phyloP scores from a whole-genome alignment of 2,329 filamentous ascomycete species.

The Pseudogymnoascus sp. region DNA sequence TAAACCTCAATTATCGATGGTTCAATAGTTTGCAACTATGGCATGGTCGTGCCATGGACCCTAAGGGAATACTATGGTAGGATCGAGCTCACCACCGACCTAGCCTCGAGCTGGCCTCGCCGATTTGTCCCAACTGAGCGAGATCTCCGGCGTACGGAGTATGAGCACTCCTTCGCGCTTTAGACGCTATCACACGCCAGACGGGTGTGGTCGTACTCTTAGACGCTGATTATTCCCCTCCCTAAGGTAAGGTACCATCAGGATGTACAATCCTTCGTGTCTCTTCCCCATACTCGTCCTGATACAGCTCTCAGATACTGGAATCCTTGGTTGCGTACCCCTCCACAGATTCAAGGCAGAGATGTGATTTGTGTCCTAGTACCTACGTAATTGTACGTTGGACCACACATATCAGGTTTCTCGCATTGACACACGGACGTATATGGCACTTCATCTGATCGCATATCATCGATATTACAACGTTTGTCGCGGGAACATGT shows the following conservation, averaged over 20 bases:
- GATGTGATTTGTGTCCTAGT: background rate
- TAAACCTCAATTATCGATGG: background rate
- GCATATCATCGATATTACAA: background rate
- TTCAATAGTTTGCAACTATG: background rate
- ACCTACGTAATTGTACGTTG: background rate
- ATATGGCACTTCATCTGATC: background rate
- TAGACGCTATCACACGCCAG: background rate
- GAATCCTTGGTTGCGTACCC: background rate
- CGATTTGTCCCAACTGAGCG: background rate
- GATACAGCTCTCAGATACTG: background rate
- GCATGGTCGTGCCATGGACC: background rate
- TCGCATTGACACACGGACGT: background rate
- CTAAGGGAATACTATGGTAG: background rate
- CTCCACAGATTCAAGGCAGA: background rate
- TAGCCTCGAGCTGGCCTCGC: background rate
- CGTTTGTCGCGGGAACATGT: background rate
- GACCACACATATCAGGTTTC: background rate
- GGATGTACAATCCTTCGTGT: background rate
- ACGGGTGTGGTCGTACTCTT: background rate
- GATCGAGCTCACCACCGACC: background rate
- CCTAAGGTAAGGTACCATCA: background rate
- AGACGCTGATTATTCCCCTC: background rate
- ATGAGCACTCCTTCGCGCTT: background rate
- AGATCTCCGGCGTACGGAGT: background rate
- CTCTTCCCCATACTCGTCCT: background rate